A percentile compares a stretch with the other conserved stretches of the same genome.
phyloP scores from a whole-genome alignment of 2,329 filamentous ascomycete genomes.

The Cytospora piceae region DNA sequence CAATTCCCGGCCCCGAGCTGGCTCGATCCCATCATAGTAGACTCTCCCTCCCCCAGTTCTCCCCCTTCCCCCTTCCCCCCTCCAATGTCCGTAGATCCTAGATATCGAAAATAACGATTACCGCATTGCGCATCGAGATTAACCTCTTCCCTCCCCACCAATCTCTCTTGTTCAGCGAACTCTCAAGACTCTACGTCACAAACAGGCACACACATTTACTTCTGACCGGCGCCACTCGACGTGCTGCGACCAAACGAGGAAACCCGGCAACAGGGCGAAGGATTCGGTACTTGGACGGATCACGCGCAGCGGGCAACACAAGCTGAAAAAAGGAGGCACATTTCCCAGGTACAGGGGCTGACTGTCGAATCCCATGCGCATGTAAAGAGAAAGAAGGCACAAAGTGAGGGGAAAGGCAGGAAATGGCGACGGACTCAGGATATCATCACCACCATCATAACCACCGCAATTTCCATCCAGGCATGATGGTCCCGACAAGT shows the following conservation, averaged over 20 bases:
- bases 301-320: background rate
- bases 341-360: background rate
- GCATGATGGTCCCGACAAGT: constrained; percentile 2
- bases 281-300: background rate
- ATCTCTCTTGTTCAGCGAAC: background rate
- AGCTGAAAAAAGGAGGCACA: background rate
- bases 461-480: background rate
- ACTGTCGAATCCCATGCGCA: background rate
- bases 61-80: no score
- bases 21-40: background rate
- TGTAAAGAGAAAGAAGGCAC: background rate
- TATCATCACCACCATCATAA: constrained; percentile 8
- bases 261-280: background rate
- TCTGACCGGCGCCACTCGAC: background rate
- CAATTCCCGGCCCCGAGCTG: background rate
- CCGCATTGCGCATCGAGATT: background rate
- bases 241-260: background rate
- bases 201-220: background rate
- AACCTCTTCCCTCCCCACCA: background rate
- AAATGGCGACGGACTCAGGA: constrained; percentile 15
- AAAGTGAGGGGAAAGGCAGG: background rate
- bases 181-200: background rate
- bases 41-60: background rate
- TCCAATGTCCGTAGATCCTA: background rate
- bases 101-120: background rate